phyloP scores from a whole-genome alignment of 495 filamentous ascomycete genomes.

The Jackrogersella minutella region DNA sequence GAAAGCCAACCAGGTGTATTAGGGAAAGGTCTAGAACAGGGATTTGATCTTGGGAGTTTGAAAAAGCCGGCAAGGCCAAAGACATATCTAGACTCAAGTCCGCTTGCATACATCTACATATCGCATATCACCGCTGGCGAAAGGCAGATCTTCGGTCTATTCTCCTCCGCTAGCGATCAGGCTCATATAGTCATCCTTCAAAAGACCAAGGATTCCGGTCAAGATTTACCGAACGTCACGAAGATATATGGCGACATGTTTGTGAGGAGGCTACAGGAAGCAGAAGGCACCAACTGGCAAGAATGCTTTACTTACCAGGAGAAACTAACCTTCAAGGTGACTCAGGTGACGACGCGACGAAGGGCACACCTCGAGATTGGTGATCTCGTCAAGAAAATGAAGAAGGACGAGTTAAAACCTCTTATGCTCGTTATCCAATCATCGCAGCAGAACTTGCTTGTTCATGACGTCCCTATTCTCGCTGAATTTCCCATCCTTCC shows the following conservation, averaged over 20 bases:
- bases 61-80: conserved; percentile 68
- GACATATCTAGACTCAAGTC: conserved; percentile 74
- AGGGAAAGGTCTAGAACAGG: conserved; percentile 89
- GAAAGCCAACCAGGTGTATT: conserved; percentile 88
- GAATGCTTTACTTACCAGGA: conserved; percentile 87
- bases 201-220: conserved; percentile 72
- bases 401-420: conserved; percentile 79
- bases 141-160: conserved; percentile 89
- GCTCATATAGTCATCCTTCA: conserved; percentile 88
- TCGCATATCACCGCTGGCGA: conserved; percentile 93
- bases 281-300: conserved; percentile 73
- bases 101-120: conserved; percentile 83
- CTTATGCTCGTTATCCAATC: conserved; percentile 90
- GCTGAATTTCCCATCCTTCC: conserved; percentile 84
- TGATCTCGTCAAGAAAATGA: conserved; percentile 85
- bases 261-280: conserved; percentile 68
- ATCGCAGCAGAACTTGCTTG: conserved; percentile 77
- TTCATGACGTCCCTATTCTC: conserved; percentile 85
- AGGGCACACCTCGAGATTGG: conserved; percentile 87
- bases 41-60: conserved; percentile 86
- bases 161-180: conserved; percentile 81
- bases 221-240: conserved; percentile 86
- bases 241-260: conserved; percentile 88
- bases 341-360: conserved; percentile 84
- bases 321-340: conserved; percentile 82